Conservation (phyloP, 176 grass and related monocot genomes). For the Phoenix dactylifera region DNA sequence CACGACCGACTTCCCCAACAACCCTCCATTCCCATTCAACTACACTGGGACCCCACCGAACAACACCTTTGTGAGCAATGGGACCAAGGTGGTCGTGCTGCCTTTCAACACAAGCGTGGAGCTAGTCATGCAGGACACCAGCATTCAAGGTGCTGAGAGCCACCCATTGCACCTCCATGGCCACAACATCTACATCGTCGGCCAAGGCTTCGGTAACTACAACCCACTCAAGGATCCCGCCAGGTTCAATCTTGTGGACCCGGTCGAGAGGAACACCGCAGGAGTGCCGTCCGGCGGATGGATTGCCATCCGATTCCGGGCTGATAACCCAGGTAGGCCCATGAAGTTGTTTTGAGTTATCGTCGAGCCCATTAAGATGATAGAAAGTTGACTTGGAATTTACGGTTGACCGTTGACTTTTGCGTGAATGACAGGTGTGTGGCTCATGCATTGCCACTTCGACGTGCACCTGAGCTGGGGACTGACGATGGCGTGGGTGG, state of each 20-base stretch:
- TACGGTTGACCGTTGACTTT: too few species aligned
- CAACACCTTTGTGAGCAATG: constrained; percentile 42
- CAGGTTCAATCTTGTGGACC: constrained; percentile 53
- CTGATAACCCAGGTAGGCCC: constrained; percentile 42
- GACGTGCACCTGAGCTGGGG: constrained; percentile 8
- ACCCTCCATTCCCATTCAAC: constrained; percentile 52
- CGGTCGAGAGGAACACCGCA: constrained; percentile 48
- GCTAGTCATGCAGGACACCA: constrained; percentile 69
- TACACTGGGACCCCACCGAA: constrained; percentile 53
- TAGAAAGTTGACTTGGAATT: too few species aligned
- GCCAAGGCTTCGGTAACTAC: constrained; percentile 49
- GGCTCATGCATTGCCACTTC: constrained; percentile 6
- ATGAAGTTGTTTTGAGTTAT: too few species aligned
- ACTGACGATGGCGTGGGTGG: constrained; percentile 3
- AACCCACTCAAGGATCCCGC: constrained; percentile 34
- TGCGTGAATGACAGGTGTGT: neutral
- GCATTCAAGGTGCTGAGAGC: constrained; percentile 51
- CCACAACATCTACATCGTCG: constrained; percentile 57
- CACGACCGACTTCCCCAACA: constrained; percentile 35
- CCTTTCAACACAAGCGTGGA: constrained; percentile 46
- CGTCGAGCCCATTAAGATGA: too few species aligned
- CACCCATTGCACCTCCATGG: constrained; percentile 67
- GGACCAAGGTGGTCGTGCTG: constrained; percentile 37
- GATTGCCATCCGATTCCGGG: constrained; percentile 48
- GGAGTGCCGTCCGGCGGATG: constrained; percentile 52